These are phyloP conservation scores for Leccinum angustisporum DNA, from an alignment of 1,284 basidiomycete genomes.

Conservation along the genomic window DNA sequence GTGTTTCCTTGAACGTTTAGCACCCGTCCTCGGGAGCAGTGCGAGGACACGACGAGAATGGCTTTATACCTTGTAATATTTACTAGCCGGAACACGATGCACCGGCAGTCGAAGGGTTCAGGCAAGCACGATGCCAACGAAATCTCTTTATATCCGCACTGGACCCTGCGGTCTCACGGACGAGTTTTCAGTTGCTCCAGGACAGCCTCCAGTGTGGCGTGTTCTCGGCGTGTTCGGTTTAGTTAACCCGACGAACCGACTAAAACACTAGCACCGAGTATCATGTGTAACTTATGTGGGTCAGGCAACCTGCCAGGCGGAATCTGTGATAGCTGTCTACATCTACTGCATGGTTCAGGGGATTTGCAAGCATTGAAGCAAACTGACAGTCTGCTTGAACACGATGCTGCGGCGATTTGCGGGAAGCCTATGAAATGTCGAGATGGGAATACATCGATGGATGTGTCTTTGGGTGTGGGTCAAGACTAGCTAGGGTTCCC, in stretches of 20 bases:
- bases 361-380: background rate
- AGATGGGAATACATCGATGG: background rate
- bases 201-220: background rate
- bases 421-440: background rate
- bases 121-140: slow-evolving; percentile 6
- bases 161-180: slow-evolving; percentile 12
- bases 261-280: slow-evolving; percentile 5
- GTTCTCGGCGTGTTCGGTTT: slow-evolving; percentile 7
- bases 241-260: slow-evolving; percentile 6
- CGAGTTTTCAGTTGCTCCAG: slow-evolving; percentile 1
- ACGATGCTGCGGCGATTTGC: slow-evolving; percentile 8
- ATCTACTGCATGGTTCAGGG: background rate
- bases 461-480: background rate
- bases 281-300: background rate
- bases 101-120: background rate
- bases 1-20: background rate
- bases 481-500: background rate
- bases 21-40: background rate
- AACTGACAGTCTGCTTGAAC: background rate
- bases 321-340: background rate
- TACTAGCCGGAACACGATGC: background rate
- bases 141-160: slow-evolving; percentile 11
- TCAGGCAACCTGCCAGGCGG: background rate
- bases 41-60: background rate
- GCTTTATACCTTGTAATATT: slow-evolving; percentile 3